phyloP scores from a whole-genome alignment of 192 early-diverging fungal species.

The Dispira simplex region DNA sequence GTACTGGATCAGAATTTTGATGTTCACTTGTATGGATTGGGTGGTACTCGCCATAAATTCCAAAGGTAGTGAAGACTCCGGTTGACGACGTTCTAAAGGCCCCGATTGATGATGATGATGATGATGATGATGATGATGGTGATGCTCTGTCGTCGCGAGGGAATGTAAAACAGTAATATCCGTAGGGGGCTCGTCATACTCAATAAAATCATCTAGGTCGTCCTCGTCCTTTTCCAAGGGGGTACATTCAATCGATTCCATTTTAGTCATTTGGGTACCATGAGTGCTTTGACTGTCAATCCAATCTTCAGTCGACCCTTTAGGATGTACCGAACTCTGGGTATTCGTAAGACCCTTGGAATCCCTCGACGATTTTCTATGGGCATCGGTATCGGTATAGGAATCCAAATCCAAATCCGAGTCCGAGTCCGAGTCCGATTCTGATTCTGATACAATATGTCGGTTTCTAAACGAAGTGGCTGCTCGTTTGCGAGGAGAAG shows the following conservation, averaged over 20 bases:
- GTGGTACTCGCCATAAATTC: not conserved
- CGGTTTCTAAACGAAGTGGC: no score
- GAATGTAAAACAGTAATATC: not conserved
- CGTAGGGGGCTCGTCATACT: not conserved
- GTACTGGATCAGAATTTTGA: conserved; percentile 1
- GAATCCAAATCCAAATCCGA: not conserved
- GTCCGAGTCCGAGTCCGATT: no score
- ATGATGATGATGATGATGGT: not conserved
- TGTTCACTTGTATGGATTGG: not conserved
- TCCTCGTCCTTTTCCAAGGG: not conserved
- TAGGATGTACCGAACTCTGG: not conserved
- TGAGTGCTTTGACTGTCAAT: not conserved
- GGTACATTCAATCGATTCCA: not conserved
- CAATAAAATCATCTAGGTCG: not conserved
- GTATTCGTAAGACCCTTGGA: not conserved
- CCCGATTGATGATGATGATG: no score
- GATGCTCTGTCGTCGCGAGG: not conserved
- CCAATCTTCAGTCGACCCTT: not conserved
- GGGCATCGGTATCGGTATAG: not conserved
- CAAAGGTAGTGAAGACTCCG: not conserved
- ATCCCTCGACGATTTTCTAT: not conserved
- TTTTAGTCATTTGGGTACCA: no score
- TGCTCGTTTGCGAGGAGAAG: no score
- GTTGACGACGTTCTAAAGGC: no score
- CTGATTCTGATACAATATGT: no score